These are phyloP conservation scores for Trichoderma breve DNA, from an alignment of 2,329 filamentous ascomycete genomes.

Conservation along the genomic window DNA sequence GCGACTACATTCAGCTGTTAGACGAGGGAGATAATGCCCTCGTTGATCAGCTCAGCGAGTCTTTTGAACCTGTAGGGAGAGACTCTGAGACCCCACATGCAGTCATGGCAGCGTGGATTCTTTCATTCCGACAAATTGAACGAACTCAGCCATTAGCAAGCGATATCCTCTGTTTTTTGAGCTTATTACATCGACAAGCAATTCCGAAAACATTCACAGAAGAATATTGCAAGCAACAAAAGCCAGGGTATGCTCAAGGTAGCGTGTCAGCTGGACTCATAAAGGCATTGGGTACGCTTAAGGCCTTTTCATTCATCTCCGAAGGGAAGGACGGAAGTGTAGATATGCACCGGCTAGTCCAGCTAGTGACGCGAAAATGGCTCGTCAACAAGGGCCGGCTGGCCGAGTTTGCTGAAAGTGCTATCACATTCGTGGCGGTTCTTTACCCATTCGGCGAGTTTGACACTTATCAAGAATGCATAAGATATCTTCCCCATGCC, in stretches of 20 bases:
- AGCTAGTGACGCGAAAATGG: constrained; percentile 34
- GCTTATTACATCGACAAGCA: not conserved
- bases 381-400: constrained; percentile 18
- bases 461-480: not conserved
- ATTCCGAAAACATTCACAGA: not conserved
- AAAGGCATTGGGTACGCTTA: constrained; percentile 28
- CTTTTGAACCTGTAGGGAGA: constrained; percentile 32
- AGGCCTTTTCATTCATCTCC: constrained; percentile 29
- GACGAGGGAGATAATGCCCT: constrained; percentile 26
- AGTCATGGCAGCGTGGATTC: not conserved
- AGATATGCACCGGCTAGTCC: constrained; percentile 36
- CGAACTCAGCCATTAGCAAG: not conserved
- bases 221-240: not conserved
- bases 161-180: not conserved
- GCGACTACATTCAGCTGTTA: constrained; percentile 31
- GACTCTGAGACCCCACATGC: constrained; percentile 22
- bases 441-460: not conserved
- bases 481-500: not conserved
- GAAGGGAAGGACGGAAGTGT: constrained; percentile 23
- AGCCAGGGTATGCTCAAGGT: not conserved
- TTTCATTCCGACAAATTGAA: not conserved
- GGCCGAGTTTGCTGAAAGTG: not conserved
- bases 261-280: not conserved
- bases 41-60: constrained; percentile 29
- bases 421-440: not conserved